Conservation (phyloP, 2,329 filamentous ascomycete genomes). For the Dactylellina haptotyla region DNA sequence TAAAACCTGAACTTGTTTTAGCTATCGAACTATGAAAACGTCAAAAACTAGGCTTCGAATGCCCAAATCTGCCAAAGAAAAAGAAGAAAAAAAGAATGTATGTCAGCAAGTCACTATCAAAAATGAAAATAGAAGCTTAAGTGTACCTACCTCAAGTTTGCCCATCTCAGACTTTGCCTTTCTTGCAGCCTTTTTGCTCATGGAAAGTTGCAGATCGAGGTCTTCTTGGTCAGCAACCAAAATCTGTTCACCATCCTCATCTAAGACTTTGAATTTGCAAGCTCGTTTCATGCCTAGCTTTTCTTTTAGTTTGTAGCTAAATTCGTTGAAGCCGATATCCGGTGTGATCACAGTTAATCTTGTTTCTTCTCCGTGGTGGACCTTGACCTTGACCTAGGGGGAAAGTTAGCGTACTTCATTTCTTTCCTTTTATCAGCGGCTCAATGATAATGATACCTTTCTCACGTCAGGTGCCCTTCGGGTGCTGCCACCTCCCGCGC, state of each 20-base stretch:
- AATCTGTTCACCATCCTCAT: constrained; percentile 92
- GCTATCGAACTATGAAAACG: too few species aligned
- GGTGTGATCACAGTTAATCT: constrained; percentile 88
- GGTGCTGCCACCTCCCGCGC: constrained; percentile 59
- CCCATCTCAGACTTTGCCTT: constrained; percentile 82
- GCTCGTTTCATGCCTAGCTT: constrained; percentile 82
- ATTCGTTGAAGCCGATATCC: constrained; percentile 77
- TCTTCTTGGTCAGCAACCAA: constrained; percentile 97
- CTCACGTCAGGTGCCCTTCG: constrained; percentile 56
- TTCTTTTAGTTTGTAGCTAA: constrained; percentile 80
- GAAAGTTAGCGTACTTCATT: not conserved
- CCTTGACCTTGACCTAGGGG: constrained; percentile 83
- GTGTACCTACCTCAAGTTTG: constrained; percentile 86
- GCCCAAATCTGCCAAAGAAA: constrained; percentile 44
- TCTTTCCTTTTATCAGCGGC: not conserved
- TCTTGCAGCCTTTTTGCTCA: constrained; percentile 73
- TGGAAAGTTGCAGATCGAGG: constrained; percentile 83
- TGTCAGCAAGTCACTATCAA: not conserved
- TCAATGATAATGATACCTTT: constrained; percentile 52
- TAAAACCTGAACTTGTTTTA: too few species aligned
- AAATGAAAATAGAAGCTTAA: not conserved
- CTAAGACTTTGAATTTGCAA: constrained; percentile 88
- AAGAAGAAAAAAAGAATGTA: not conserved
- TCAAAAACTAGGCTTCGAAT: too few species aligned
- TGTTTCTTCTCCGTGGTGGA: constrained; percentile 82